Conservation (phyloP, 2,329 filamentous ascomycete genomes). For the Fusarium sp. region DNA sequence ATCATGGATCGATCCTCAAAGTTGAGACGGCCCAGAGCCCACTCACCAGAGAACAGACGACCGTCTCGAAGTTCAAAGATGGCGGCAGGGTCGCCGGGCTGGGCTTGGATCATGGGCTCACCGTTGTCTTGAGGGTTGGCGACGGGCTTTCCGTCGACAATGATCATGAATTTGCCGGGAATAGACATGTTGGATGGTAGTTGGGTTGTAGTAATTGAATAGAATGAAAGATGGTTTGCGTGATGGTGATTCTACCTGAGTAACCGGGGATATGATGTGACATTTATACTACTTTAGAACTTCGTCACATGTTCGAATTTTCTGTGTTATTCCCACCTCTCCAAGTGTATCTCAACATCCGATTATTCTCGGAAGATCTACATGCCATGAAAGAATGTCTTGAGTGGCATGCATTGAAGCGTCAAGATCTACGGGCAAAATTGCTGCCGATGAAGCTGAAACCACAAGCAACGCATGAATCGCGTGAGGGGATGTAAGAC, state of each 20-base stretch:
- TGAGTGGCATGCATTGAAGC: neutral
- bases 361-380: neutral
- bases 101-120: slow-evolving; percentile 2
- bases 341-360: neutral
- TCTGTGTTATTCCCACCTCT: neutral
- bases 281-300: neutral
- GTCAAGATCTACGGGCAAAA: neutral
- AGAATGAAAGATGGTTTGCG: neutral
- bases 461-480: fast-evolving
- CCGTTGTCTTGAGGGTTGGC: neutral
- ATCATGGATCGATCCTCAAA: slow-evolving; percentile 1
- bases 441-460: neutral
- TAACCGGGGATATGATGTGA: neutral
- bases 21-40: slow-evolving; percentile 1
- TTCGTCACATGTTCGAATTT: neutral
- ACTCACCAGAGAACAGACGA: neutral
- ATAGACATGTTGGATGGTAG: neutral
- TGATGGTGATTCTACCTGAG: fast-evolving
- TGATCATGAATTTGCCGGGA: slow-evolving; percentile 6
- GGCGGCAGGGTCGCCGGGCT: neutral
- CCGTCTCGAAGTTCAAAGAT: slow-evolving; percentile 6
- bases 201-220: too few species aligned
- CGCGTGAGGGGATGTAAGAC: neutral
- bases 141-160: slow-evolving; percentile 14
- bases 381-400: neutral